A percentile compares a stretch with the other conserved stretches of the same genome.
Conservation (phyloP, 306 rosid species). For the Casuarina equisetifolia region DNA sequence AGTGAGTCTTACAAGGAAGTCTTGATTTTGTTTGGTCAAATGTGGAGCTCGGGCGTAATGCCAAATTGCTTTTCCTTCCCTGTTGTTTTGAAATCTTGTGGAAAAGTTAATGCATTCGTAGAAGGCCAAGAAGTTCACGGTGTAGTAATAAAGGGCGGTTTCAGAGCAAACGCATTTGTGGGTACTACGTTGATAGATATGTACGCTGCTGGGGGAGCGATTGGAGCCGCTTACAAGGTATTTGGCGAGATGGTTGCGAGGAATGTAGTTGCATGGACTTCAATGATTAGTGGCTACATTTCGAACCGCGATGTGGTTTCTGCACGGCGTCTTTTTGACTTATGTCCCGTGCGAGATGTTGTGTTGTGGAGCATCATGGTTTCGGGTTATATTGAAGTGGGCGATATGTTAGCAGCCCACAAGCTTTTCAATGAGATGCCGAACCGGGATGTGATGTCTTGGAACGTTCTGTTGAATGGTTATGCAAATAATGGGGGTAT, state of each 20-base stretch:
- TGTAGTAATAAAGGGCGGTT: constrained; percentile 39
- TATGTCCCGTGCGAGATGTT: constrained; percentile 45
- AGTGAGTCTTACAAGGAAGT: constrained; percentile 37
- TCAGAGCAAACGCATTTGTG: constrained; percentile 36
- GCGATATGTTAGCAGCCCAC: constrained; percentile 34
- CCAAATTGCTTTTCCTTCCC: constrained; percentile 55
- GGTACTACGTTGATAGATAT: constrained; percentile 49
- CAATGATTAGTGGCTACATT: constrained; percentile 47
- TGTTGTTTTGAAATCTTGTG: constrained; percentile 47
- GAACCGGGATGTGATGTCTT: constrained; percentile 41
- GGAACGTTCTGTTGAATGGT: constrained; percentile 54
- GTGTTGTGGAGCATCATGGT: constrained; percentile 53
- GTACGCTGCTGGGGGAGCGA: constrained; percentile 34
- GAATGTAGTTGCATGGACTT: constrained; percentile 52
- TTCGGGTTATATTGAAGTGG: constrained; percentile 39
- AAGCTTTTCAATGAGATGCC: constrained; percentile 50
- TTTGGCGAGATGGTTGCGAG: constrained; percentile 47
- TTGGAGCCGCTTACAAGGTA: constrained; percentile 45
- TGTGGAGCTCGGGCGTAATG: constrained; percentile 37
- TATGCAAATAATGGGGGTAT: constrained; percentile 38
- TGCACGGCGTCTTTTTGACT: constrained; percentile 45
- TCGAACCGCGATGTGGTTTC: constrained; percentile 35
- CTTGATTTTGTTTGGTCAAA: constrained; percentile 41
- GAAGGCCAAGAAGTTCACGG: constrained; percentile 58
- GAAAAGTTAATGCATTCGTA: constrained; percentile 21